phyloP scores from a whole-genome alignment of 2,329 filamentous ascomycete species.

The Hypoxylon sp. region DNA sequence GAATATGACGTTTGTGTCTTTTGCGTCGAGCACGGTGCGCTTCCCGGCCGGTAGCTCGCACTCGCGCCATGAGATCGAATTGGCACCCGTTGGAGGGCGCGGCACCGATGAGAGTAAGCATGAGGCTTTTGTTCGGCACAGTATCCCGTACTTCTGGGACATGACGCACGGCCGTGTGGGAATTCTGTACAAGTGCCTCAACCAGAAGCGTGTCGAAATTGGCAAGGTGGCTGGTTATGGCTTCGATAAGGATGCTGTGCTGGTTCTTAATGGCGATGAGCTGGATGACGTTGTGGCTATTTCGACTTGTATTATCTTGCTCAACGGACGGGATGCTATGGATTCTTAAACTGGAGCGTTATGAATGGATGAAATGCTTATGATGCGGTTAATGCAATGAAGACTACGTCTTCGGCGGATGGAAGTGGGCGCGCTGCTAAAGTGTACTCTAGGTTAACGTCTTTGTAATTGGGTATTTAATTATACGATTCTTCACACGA shows the following conservation, averaged over 20 bases:
- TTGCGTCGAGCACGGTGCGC: slow-evolving; percentile 51
- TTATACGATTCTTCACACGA: slow-evolving; percentile 32
- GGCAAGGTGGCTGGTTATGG: slow-evolving; percentile 52
- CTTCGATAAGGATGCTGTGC: slow-evolving; percentile 54
- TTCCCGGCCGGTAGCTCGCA: slow-evolving; percentile 52
- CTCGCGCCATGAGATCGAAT: slow-evolving; percentile 53
- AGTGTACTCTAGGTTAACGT: slow-evolving; percentile 26
- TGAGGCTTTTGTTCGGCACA: slow-evolving; percentile 55
- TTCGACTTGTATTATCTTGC: slow-evolving; percentile 52
- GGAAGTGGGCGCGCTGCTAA: background rate
- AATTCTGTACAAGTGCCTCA: slow-evolving; percentile 55
- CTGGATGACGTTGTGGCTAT: slow-evolving; percentile 53
- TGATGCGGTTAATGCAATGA: slow-evolving; percentile 1
- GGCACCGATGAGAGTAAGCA: slow-evolving; percentile 48
- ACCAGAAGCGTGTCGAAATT: slow-evolving; percentile 55
- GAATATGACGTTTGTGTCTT: slow-evolving; percentile 57
- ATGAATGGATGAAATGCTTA: slow-evolving; percentile 3
- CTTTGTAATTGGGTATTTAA: slow-evolving; percentile 41
- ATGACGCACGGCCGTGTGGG: slow-evolving; percentile 52
- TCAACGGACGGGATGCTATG: slow-evolving; percentile 56
- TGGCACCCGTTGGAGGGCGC: slow-evolving; percentile 52
- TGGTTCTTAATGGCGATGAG: slow-evolving; percentile 53
- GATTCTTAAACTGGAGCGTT: slow-evolving; percentile 45
- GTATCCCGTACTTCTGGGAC: slow-evolving; percentile 57
- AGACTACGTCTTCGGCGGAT: background rate